Base-by-base conservation (phyloP, 208 protist genomes). In the Trichomonas gallinae region DNA sequence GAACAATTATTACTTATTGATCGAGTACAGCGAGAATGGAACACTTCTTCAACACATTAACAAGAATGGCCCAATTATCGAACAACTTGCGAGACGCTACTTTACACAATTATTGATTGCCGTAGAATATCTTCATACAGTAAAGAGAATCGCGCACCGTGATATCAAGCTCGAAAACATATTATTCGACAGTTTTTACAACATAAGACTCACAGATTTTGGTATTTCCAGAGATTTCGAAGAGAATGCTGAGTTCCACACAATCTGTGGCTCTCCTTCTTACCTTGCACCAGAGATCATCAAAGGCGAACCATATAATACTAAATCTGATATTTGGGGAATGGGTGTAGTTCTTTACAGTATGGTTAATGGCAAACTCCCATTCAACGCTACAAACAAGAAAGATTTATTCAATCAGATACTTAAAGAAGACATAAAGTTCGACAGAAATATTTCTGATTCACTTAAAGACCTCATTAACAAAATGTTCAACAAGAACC, bases 211-310 rank as follows among this genome's bases (percentile, higher is more conserved):
- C 6, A 89, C 36, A 44, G 83, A 89, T 89, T 89, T 89, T 89
- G 83, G 83, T 15, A 31, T 89, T 9, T 89, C 83, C 17, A 89
- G 48, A 44, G 40, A n/a, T 48, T 89, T 89, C 42, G 36, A 46
- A n/a, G 40, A 89, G 11, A 21, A 23, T 10, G 34, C 83, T 34
- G 83, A 89, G 17, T 46, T 96, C 21, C 21, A 96, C 2, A 87
- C 83, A 15, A 3, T n/a, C 8, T 96, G 96, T 51, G 96, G 96
- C 0, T 96, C 96, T 1, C 46, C 88, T 31, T 17, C 96, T 36
- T 96, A 96, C 34, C 9, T 48, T 21, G 45, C 96, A 40, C 96
- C 96, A 0, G 96, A 96, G 36, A 89, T 96, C 6, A 17, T 96
- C 34, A n/a, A 72, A 36, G 48, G 49, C 21, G 46, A 96, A 36